Evolutionary conservation across 164 flowering plant genomes (phyloP), one percentile per base, ranked within the genome.

Genomic region (Platanus orientalis): DNA sequence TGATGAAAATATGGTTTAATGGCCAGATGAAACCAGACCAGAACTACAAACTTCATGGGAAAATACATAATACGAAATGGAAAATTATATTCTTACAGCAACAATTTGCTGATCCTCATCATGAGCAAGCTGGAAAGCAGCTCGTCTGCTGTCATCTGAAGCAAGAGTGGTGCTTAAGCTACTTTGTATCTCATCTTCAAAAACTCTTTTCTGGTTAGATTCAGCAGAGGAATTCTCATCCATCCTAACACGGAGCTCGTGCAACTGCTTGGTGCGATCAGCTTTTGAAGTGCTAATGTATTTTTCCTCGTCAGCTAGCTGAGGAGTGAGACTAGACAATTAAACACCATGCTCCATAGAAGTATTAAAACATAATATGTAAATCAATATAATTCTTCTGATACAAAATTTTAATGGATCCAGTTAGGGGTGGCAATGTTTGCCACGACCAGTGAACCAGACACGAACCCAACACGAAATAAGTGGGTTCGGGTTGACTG

Each of bases 51-150:
- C 12, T 17, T 14, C 26, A 58, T 36, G 39, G 24, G 32, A 42
- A 65, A 19, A 50, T 6, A 51, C 5, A 10, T 30, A 54, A 2
- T 13, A 26, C 2, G 24, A 54, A 51, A 32, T 45, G 39, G 26
- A 54, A 65, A 62, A 39, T 23, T 48, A 26, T 21, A 57, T 19
- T 59, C 90, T 81, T 82, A 95, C 99, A 61, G 94, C 79, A 68
- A 84, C 81, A 78, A 78, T 82, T 78, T 95, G 97, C 75, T 87
- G 96, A 69, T 90, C 82, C 72, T 90, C 99, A 69, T 92, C 99
- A 79, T 76, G 67, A 55, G 82, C 73, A 67, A 92, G 92, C 76
- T 82, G 96, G 68, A 75, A 84, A 29, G 81, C 80, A 78, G 81
- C 77, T 78, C 87, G 85, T 73, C 97, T 81, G 60, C 76, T 76